Base-by-base conservation (phyloP, 2,329 filamentous ascomycete genomes). In the Talaromyces sp. region DNA sequence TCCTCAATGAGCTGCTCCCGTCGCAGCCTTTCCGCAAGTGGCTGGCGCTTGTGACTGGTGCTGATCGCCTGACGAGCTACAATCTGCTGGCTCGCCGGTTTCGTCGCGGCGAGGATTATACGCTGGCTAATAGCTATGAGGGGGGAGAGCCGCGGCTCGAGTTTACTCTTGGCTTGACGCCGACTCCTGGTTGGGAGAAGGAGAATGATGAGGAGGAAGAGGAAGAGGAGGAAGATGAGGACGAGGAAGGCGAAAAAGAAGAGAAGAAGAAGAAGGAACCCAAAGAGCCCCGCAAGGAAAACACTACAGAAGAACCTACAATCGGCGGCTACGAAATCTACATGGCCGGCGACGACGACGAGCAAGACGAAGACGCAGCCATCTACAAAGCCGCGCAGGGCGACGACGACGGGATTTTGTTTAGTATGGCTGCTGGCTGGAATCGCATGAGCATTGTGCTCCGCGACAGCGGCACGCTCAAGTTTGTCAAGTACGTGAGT, bases 401-500 rank as follows among this genome's bases (percentile, higher is more conserved):
- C 47, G 93, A 96, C 59, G 93, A 96, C 62, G 88, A 90, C 66
- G 86, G 86, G 0, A 85, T 90, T 57, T 75, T 91, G 36, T 89
- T 91, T 72, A 87, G 84, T 54, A 88, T 87, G 69, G 82, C 86
- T 0, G 86, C 88, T 1, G 80, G 81, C 8, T 99, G 95, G 95
- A 98, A 98, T 75, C 91, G 90, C 65, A 82, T 99, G 80, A 92
- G 89, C 65, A 86, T 99, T 66, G 95, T 98, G 33, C 80, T 98
- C 67, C 85, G 95, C 62, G 95, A 99, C 73, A 87, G 85, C 67
- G 93, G 91, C 15, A 89, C 90, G 15, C 81, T 99, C 71, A 88
- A 91, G 73, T 99, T 99, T 73, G 92, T 98, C 70, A 99, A 98
- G 81, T 99, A 98, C 74, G 89, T 99, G 25, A 96, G 90, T 75